A percentile compares a stretch with the other conserved stretches of the same genome.
Conservation (phyloP, 202 grass and related monocot species). For the Tripidium arundinaceum region DNA sequence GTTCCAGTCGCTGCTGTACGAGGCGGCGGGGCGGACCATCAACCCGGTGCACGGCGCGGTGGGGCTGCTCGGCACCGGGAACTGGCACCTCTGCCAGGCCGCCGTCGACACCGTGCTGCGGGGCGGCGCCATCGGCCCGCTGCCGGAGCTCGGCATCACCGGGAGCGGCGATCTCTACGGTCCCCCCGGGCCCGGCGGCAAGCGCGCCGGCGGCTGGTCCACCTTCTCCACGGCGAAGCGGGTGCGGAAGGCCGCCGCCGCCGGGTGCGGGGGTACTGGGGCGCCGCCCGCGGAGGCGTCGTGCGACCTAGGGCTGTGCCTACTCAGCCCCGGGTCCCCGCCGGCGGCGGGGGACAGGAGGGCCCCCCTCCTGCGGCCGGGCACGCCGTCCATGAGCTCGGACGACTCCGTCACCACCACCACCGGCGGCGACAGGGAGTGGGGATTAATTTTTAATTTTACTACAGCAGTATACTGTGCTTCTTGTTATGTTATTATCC, state of each 20-base stretch:
- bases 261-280: too few relatives aligned
- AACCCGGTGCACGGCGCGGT: constrained; percentile 72
- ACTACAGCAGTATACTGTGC: too few relatives aligned
- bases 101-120: constrained; percentile 76
- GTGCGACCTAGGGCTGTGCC: constrained; percentile 60
- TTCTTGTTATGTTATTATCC: background rate
- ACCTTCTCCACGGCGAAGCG: constrained; percentile 53
- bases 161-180: constrained; percentile 23
- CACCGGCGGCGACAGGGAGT: constrained; percentile 31
- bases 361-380: constrained; percentile 25
- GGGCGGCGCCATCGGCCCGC: constrained; percentile 48
- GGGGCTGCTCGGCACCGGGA: constrained; percentile 54
- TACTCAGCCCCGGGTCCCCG: constrained; percentile 32
- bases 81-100: constrained; percentile 85
- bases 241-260: background rate
- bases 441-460: too few relatives aligned
- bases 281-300: background rate
- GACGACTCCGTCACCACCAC: constrained; percentile 56
- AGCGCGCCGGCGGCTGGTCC: constrained; percentile 34
- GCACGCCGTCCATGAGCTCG: constrained; percentile 65
- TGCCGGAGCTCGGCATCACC: constrained; percentile 37
- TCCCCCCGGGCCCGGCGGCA: background rate
- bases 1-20: constrained; percentile 80
- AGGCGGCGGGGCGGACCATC: constrained; percentile 78
- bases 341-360: background rate